Conservation (phyloP, 805 yeast species). For the Lipomyces mesembrius region DNA sequence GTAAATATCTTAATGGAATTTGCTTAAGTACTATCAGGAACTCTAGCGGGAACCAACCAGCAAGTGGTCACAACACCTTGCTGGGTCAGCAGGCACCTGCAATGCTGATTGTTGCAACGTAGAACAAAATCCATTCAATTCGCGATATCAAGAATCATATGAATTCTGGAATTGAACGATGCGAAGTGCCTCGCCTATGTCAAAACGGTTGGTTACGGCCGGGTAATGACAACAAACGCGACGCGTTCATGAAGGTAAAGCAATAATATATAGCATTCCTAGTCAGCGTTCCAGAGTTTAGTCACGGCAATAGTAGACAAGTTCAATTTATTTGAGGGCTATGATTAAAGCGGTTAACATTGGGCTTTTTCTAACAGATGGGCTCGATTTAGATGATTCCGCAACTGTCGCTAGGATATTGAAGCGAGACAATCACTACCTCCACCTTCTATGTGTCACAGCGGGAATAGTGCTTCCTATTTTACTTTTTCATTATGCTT, state of each 20-base stretch:
- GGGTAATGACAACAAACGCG: neutral
- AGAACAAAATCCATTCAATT: conserved; percentile 11
- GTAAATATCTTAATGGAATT: neutral
- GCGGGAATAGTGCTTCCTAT: neutral
- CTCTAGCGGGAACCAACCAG: conserved; percentile 10
- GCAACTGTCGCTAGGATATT: neutral
- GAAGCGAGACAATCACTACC: neutral
- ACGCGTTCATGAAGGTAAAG: neutral
- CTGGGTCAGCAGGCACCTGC: conserved; percentile 18
- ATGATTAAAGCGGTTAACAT: neutral
- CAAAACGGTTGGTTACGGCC: neutral
- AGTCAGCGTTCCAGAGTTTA: neutral
- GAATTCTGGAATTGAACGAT: neutral
- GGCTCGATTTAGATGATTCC: neutral
- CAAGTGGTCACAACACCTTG: conserved; percentile 32
- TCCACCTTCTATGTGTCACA: neutral
- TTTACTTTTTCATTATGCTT: neutral
- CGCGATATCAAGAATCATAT: neutral
- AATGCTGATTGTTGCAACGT: conserved; percentile 25
- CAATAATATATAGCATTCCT: neutral
- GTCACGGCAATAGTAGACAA: neutral
- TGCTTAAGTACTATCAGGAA: neutral
- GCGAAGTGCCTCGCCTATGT: neutral
- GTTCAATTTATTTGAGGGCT: neutral
- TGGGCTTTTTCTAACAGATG: neutral